Percentiles rank a stretch among this genome's conserved stretches.
Conservation (phyloP, 2,329 filamentous ascomycete species). For the Apiospora pterosperma region DNA sequence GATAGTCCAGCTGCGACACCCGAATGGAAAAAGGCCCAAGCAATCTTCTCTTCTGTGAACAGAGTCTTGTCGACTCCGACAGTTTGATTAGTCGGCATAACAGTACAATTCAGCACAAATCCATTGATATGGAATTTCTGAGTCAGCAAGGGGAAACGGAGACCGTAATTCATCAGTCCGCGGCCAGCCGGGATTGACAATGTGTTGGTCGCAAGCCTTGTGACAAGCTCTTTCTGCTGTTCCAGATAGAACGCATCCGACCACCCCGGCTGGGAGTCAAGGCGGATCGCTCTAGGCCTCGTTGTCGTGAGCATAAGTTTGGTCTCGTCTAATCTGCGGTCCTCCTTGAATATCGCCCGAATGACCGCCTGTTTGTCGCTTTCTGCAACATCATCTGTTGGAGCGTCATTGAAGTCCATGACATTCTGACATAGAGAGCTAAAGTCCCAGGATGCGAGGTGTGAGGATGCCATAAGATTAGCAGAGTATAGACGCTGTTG, state of each 20-base stretch:
- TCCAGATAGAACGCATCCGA: constrained; percentile 85
- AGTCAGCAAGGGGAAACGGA: constrained; percentile 83
- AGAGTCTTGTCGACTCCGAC: constrained; percentile 86
- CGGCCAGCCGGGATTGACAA: constrained; percentile 85
- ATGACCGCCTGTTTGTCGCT: constrained; percentile 81
- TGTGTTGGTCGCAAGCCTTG: constrained; percentile 81
- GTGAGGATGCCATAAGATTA: constrained; percentile 51
- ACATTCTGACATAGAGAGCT: constrained; percentile 70
- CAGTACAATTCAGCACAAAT: constrained; percentile 87
- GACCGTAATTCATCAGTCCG: constrained; percentile 82
- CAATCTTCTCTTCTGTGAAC: constrained; percentile 94
- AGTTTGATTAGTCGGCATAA: constrained; percentile 88
- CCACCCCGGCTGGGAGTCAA: constrained; percentile 72
- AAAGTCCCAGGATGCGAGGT: constrained; percentile 69
- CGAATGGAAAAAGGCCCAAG: constrained; percentile 98
- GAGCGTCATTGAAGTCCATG: constrained; percentile 56
- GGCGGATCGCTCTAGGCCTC: constrained; percentile 74
- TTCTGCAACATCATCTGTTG: constrained; percentile 76
- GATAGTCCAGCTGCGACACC: constrained; percentile 90
- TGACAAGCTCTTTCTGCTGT: constrained; percentile 85
- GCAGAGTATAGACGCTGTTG: constrained; percentile 29
- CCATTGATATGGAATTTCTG: constrained; percentile 88
- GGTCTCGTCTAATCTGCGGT: constrained; percentile 85
- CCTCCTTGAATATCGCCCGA: constrained; percentile 83
- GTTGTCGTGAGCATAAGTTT: constrained; percentile 81